Percentiles rank a stretch among this genome's conserved stretches.
Evolutionary conservation across 139 green algal species (phyloP).

Genomic region (Chlamydomonas sp.): DNA sequence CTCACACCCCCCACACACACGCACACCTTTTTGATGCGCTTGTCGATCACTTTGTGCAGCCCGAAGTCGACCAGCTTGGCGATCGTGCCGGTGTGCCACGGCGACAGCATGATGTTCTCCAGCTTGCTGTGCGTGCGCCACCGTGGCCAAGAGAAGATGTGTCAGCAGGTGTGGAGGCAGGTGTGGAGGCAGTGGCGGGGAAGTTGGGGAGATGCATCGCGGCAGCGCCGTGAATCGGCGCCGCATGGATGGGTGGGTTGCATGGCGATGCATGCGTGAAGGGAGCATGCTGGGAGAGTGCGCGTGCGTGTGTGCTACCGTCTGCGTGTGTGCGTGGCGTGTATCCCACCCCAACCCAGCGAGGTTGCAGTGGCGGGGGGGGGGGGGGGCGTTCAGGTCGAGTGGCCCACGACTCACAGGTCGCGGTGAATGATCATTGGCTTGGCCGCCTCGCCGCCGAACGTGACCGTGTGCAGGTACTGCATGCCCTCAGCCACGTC

Average conservation of each 20-base stretch:
- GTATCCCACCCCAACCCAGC: neutral
- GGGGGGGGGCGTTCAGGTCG: no score
- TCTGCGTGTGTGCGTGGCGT: no score
- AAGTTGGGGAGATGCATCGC: no score
- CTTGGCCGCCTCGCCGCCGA: constrained; percentile 34
- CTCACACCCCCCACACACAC: no score
- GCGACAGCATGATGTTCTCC: constrained; percentile 45
- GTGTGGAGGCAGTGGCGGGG: no score
- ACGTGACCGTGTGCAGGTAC: constrained; percentile 31
- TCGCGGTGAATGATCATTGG: constrained; percentile 44
- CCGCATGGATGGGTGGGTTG: no score
- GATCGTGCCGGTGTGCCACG: constrained; percentile 10
- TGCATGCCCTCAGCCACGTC: constrained; percentile 40
- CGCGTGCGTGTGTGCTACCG: no score
- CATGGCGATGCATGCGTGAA: no score
- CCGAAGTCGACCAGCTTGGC: constrained; percentile 46
- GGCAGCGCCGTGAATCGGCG: no score
- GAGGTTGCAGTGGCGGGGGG: neutral
- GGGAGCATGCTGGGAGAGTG: no score
- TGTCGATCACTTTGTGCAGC: constrained; percentile 41
- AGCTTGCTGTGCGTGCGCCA: constrained; percentile 17
- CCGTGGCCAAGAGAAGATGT: neutral
- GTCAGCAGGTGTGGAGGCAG: neutral
- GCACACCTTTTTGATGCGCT: constrained; percentile 39
- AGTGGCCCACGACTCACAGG: constrained; percentile 17